Conservation (phyloP, 345 rosid genomes). For the Euphorbia lathyris region DNA sequence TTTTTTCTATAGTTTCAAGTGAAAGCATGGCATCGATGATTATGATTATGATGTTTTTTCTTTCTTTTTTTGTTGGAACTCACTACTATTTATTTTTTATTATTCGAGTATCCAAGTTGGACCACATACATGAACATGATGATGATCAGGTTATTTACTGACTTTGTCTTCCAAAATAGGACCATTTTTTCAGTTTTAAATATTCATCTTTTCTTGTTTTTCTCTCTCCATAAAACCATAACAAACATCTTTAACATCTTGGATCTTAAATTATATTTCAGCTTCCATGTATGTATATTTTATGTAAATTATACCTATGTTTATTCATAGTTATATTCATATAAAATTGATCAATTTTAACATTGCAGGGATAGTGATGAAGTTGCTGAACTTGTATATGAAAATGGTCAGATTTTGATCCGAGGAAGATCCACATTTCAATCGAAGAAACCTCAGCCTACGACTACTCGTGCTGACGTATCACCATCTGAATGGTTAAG, state of each 20-base stretch:
- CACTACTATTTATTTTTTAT: background rate
- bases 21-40: too few relatives aligned
- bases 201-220: background rate
- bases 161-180: background rate
- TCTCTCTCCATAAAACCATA: background rate
- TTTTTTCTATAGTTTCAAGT: background rate
- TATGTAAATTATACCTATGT: background rate
- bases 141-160: too few relatives aligned
- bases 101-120: conserved; percentile 8
- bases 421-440: conserved; percentile 23
- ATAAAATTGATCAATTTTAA: background rate
- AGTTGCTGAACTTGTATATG: conserved; percentile 36
- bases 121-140: background rate
- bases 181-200: conserved; percentile 9
- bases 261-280: background rate
- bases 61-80: background rate
- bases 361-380: conserved; percentile 42
- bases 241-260: too few relatives aligned
- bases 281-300: conserved; percentile 16
- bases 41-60: background rate
- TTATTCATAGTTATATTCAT: background rate
- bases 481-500: too few relatives aligned
- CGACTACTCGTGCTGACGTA: background rate
- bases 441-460: background rate
- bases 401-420: conserved; percentile 28